Evolutionary conservation across 768 basidiomycete genomes (phyloP), one percentile per base, ranked within the genome.

Genomic region (Epithele typhae): DNA sequence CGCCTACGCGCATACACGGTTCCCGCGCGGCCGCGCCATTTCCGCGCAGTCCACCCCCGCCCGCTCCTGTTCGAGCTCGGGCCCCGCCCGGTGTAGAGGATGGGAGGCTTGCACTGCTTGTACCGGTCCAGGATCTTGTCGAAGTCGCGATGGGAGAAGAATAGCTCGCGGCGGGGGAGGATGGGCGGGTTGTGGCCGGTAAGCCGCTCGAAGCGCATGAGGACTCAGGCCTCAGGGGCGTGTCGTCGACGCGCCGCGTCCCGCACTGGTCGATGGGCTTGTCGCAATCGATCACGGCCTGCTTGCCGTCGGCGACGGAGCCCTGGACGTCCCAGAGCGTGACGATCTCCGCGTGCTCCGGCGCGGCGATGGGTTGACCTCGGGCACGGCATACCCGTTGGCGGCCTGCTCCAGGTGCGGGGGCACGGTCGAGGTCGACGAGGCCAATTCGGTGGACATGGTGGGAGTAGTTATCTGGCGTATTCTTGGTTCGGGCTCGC

Each of bases 321-420:
- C 95, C 96, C 56, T 95, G 87, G 6, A 98, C 96, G 56, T 97
- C 92, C 90, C 96, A 99, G 14, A 96, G 96, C 0, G 96, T 98
- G 37, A 99, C 84, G 43, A 92, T 75, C 64, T 97, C 94, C 15
- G 76, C 81, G 43, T 76, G 73, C 0, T 30, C 27, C 27, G 27
- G 27, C 27, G 21, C n/a, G n/a, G n/a, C n/a, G n/a, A n/a, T n/a
- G 69, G 65, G 37, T 68, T 67, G 43, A 66, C 57, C 23, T 59
- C 60, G 0, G 61, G 56, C 1, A 55, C 45, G n/a, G 40, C 49
- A 6, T 37, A 25, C 1, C 32, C 23, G 11, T n/a, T n/a, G 23
- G 40, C 23, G 2, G 25, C 22, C 37, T 51, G 49, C 40, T 52
- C 51, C 8, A 42, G 51, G 22, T 52, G 51, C 22, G 45, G 45